A percentile compares a stretch with the other conserved stretches of the same genome.
Evolutionary conservation across 225 moss, liverwort and hornwort species (phyloP).

Genomic region (Rhytidiadelphus loreus): DNA sequence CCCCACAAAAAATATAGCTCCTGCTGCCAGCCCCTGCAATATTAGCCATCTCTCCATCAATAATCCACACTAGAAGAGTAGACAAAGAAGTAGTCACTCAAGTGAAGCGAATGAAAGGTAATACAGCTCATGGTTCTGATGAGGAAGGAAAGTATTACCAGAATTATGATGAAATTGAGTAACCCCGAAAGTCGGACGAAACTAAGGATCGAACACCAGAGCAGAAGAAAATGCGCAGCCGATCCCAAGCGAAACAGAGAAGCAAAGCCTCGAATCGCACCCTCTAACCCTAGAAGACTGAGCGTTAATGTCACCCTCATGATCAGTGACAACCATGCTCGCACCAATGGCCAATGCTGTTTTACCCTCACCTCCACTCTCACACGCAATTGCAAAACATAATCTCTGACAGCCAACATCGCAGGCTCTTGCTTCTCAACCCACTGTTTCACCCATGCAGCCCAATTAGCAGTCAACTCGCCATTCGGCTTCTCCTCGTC

Average conservation of each 20-base stretch:
- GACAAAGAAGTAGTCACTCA: background rate
- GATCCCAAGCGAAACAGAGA: slow-evolving; percentile 78
- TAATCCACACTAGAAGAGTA: background rate
- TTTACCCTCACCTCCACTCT: slow-evolving; percentile 30
- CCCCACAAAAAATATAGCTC: slow-evolving; percentile 53
- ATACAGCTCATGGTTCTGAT: background rate
- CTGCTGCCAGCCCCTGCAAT: slow-evolving; percentile 69
- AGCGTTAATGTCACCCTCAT: slow-evolving; percentile 60
- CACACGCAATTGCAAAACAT: slow-evolving; percentile 28
- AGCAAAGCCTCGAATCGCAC: slow-evolving; percentile 66
- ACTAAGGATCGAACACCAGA: slow-evolving; percentile 80
- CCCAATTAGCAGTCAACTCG: slow-evolving; percentile 7
- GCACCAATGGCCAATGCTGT: slow-evolving; percentile 56
- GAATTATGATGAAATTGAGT: slow-evolving; percentile 42
- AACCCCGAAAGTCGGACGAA: slow-evolving; percentile 69
- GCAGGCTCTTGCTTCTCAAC: slow-evolving; percentile 37
- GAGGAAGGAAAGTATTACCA: slow-evolving; percentile 38
- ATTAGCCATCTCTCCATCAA: slow-evolving; percentile 24
- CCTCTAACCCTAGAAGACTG: slow-evolving; percentile 58
- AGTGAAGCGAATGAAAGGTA: background rate
- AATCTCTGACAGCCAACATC: slow-evolving; percentile 32
- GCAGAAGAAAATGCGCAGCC: slow-evolving; percentile 69
- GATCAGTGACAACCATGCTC: slow-evolving; percentile 45
- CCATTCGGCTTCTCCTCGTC: background rate
- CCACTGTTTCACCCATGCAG: slow-evolving; percentile 18